A percentile compares a stretch with the other conserved stretches of the same genome.
Evolutionary conservation across 2,329 filamentous ascomycete species (phyloP).

Genomic region (Pseudogymnoascus sp.): DNA sequence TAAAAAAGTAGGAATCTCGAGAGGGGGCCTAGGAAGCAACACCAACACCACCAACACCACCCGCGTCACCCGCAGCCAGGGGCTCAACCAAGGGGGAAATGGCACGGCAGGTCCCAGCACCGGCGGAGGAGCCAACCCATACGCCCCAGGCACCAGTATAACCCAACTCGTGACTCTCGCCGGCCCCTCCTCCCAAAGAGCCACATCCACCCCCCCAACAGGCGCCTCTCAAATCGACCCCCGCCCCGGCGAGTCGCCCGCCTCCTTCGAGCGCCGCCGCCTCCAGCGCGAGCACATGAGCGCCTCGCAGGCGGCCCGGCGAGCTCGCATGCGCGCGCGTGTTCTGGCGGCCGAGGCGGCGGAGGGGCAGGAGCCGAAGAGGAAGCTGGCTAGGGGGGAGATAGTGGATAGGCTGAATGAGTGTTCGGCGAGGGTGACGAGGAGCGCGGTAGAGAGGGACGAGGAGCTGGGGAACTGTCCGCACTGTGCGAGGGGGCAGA

Average conservation of each 20-base stretch:
- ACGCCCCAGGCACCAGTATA: not conserved
- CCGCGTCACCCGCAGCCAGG: too few relatives aligned
- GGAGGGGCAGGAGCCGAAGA: not conserved
- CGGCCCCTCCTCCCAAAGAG: too few relatives aligned
- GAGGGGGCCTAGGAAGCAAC: not conserved
- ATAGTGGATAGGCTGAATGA: not conserved
- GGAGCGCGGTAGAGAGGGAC: not conserved
- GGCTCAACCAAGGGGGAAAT: too few relatives aligned
- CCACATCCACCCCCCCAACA: too few relatives aligned
- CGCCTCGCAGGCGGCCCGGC: not conserved
- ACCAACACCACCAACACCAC: too few relatives aligned
- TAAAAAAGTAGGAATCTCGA: not conserved
- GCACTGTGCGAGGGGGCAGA: not conserved
- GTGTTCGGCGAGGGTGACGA: not conserved
- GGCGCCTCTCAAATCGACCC: not conserved
- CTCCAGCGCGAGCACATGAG: not conserved
- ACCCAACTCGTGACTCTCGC: too few relatives aligned
- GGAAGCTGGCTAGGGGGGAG: not conserved
- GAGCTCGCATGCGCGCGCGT: not conserved
- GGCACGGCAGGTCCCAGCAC: not conserved
- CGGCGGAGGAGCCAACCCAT: not conserved
- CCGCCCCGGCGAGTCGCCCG: not conserved
- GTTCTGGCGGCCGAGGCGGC: not conserved
- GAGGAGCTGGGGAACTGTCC: not conserved
- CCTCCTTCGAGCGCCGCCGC: not conserved